A percentile compares a stretch with the other conserved stretches of the same genome.
These are phyloP conservation scores for Wickerhamiella qilinensis DNA, from an alignment of 805 yeast genomes.

Conservation along the genomic window DNA sequence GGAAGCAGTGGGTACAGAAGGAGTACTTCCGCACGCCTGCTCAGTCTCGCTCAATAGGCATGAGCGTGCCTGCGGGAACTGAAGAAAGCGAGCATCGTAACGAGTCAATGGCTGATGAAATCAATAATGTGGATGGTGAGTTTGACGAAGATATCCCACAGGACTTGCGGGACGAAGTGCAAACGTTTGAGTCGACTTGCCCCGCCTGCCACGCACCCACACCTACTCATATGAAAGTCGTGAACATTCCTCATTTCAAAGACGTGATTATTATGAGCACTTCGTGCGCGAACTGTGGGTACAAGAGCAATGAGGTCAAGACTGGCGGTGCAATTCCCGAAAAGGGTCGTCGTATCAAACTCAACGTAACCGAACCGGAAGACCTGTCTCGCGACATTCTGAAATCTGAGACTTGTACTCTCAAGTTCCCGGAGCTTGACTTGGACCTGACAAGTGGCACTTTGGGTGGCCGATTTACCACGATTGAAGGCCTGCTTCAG, in stretches of 20 bases:
- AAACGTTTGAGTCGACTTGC: slow-evolving; percentile 82
- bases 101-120: slow-evolving; percentile 19
- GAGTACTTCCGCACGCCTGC: slow-evolving; percentile 76
- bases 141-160: slow-evolving; percentile 52
- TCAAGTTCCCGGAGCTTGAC: slow-evolving; percentile 71
- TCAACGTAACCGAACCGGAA: slow-evolving; percentile 71
- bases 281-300: slow-evolving; percentile 82
- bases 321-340: slow-evolving; percentile 95
- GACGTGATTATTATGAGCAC: slow-evolving; percentile 96
- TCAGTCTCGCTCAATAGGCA: slow-evolving; percentile 73
- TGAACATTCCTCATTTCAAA: slow-evolving; percentile 93
- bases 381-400: slow-evolving; percentile 89
- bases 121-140: slow-evolving; percentile 31
- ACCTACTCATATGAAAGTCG: slow-evolving; percentile 91
- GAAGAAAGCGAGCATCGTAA: slow-evolving; percentile 29
- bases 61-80: slow-evolving; percentile 21
- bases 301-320: slow-evolving; percentile 92
- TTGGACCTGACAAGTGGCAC: slow-evolving; percentile 93
- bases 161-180: slow-evolving; percentile 78
- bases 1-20: slow-evolving; percentile 76
- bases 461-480: slow-evolving; percentile 93
- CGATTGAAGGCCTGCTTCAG: slow-evolving; percentile 78
- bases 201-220: slow-evolving; percentile 73
- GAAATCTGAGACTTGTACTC: slow-evolving; percentile 84
- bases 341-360: slow-evolving; percentile 57